Evolutionary conservation across 2,329 filamentous ascomycete genomes (phyloP).

Genomic region (Meredithiella fracta): DNA sequence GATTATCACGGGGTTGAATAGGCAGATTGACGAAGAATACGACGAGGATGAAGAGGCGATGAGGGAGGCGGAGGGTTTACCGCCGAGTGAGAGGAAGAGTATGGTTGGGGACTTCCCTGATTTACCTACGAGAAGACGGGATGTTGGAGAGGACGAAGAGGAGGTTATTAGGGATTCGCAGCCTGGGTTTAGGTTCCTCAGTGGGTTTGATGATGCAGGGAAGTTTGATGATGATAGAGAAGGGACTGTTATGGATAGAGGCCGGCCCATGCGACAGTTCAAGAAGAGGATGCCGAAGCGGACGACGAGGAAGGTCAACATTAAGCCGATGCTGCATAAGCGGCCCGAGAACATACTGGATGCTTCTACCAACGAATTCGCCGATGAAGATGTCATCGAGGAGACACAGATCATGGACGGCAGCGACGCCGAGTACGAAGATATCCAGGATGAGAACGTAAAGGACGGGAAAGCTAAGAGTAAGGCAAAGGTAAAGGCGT

Average conservation of each 20-base stretch:
- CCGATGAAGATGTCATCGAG: slow-evolving; percentile 21
- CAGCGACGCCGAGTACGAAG: slow-evolving; percentile 21
- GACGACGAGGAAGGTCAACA: slow-evolving; percentile 53
- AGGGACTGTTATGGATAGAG: slow-evolving; percentile 35
- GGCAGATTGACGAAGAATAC: slow-evolving; percentile 50
- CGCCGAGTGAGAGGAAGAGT: neutral
- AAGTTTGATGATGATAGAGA: slow-evolving; percentile 38
- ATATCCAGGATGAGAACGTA: slow-evolving; percentile 14
- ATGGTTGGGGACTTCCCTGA: slow-evolving; percentile 20
- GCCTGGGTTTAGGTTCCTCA: slow-evolving; percentile 29
- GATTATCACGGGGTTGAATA: slow-evolving; percentile 54
- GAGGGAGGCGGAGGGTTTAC: slow-evolving; percentile 45
- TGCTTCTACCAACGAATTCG: slow-evolving; percentile 19
- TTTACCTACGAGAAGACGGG: slow-evolving; percentile 5
- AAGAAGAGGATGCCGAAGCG: slow-evolving; percentile 78
- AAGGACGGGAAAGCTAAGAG: slow-evolving; percentile 16
- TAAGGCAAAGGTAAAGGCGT: slow-evolving; percentile 15
- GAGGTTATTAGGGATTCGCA: slow-evolving; percentile 29
- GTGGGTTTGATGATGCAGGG: slow-evolving; percentile 48
- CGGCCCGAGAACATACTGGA: slow-evolving; percentile 24
- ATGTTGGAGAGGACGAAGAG: neutral
- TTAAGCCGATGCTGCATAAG: slow-evolving; percentile 35
- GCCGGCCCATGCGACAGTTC: slow-evolving; percentile 44
- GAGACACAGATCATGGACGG: slow-evolving; percentile 23
- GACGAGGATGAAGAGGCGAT: slow-evolving; percentile 62